These are phyloP conservation scores for Yarrowia sp. DNA, from an alignment of 805 yeast species.

Conservation along the genomic window DNA sequence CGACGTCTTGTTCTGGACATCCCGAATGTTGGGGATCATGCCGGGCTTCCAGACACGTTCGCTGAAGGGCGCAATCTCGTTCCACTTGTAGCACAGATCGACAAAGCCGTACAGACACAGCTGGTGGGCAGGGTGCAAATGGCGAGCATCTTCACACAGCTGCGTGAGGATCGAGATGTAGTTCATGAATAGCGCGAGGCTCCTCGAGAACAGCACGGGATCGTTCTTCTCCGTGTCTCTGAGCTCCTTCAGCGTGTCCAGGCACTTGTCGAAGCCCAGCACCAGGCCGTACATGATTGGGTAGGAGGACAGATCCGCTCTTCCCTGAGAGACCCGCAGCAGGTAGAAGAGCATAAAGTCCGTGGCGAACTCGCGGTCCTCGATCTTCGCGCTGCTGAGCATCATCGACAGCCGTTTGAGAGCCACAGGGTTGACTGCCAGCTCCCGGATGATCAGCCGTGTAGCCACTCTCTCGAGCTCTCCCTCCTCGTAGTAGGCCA, in stretches of 20 bases:
- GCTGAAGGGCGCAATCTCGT: not conserved
- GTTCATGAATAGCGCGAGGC: not conserved
- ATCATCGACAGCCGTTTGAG: not conserved
- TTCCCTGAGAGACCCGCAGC: not conserved
- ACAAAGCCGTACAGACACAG: slow-evolving; percentile 16
- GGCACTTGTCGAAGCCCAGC: slow-evolving; percentile 1
- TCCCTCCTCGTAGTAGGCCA: slow-evolving; percentile 13
- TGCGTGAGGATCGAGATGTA: not conserved
- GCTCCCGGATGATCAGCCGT: not conserved
- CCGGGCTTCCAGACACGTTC: slow-evolving; percentile 5
- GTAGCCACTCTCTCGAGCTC: slow-evolving; percentile 12
- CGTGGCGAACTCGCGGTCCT: slow-evolving; percentile 4
- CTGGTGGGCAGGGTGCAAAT: slow-evolving; percentile 11
- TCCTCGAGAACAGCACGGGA: not conserved
- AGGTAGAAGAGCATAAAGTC: not conserved
- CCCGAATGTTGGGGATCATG: slow-evolving; percentile 3
- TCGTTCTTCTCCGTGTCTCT: not conserved
- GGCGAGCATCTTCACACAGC: slow-evolving; percentile 3
- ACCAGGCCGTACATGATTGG: slow-evolving; percentile 14
- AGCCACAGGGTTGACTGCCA: slow-evolving; percentile 3
- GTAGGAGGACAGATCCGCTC: not conserved
- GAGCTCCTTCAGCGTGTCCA: not conserved
- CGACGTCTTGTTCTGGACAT: slow-evolving; percentile 1
- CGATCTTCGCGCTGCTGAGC: not conserved
- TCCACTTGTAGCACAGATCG: slow-evolving; percentile 10